Evolutionary conservation across 2,329 filamentous ascomycete genomes (phyloP), one percentile per base, ranked within the genome.

Genomic region (Ceratocystis cubensis): DNA sequence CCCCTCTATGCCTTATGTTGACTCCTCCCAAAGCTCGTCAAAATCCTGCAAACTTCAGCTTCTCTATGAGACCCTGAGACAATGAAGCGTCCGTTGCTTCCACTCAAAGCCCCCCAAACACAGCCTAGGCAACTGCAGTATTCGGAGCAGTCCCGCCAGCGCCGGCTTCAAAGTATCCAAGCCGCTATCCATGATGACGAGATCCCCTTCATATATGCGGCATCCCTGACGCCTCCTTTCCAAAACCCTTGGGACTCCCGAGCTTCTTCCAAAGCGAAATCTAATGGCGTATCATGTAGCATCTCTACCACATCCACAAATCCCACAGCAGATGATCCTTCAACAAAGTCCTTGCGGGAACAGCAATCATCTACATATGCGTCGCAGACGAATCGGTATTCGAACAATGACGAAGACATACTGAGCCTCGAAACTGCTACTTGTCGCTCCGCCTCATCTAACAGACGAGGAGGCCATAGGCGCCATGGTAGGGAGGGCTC

Each of bases 191-290:
- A 66, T 22, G 46, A 66, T 57, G 66, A 44, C 17, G 44, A 68
- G 1, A 20, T 64, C 13, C 66, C 66, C 15, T 41, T 63, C 7
- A 64, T 65, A 3, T 66, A 66, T 45, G 50, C 63, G 28, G 64
- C 66, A 8, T 50, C 61, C n/a, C 66, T 68, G 30, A 65, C 64
- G 25, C 64, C 64, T 37, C 64, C 64, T 61, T 65, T 61, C 53
- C 53, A 25, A 10, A 61, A 57, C 15, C 64, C 64, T 37, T 65
- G 64, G 64, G 46, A 50, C 28, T 46, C 41, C 56, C 25, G 22
- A 20, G 41, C 22, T 15, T 3, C 44, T 37, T 25, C 53, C 1
- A 59, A 20, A 15, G 48, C 53, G 25, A 61, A 46, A 22, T 17
- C 56, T 8, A 59, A 10, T 8, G 56, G 17, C 17, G 33, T 37